Base-by-base conservation (phyloP, 257 asterid genomes). In the Gardenia jasminoides region DNA sequence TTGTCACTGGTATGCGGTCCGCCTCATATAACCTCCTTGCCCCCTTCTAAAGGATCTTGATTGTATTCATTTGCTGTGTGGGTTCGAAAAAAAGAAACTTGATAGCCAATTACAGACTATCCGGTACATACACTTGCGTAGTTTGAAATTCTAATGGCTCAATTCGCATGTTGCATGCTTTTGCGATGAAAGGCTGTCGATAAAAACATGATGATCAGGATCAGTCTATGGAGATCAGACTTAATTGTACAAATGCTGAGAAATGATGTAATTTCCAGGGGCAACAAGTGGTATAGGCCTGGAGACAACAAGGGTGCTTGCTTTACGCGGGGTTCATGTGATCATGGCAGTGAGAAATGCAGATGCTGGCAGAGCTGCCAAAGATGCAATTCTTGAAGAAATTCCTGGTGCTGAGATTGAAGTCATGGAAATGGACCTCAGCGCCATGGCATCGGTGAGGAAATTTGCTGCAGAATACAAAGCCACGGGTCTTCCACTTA, bases 261-360 rank as follows among this genome's bases (percentile, higher is more conserved):
- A 36, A 36, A 1, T 36, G 41, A 36, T n/a, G 33, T 39, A 6
- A 43, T 86, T 79, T 83, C 93, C 41, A 93, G 97, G 97, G 84
- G 93, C 94, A 36, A 88, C 97, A 15, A 90, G 97, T 83, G 97
- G 94, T 19, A 88, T 91, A 43, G 97, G 94, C 28, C 80, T 76
- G 43, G 94, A 91, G 83, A 88, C 94, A 0, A 41, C 93, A 0
- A 85, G 89, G 74, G 88, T 90, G 64, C 91, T 90, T 61, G 90
- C 88, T 0, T 77, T 75, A 76, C 84, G 87, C 20, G 91, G 97
- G 1, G 89, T 79, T 31, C 94, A 81, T 81, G 91, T 88, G 69
- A 80, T 84, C 46, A 90, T 91, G 89, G 94, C 92, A 9, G 92
- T 91, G 54, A 83, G 91, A 15, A 84, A 86, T 70, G 75, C 83